Percentiles rank a stretch among this genome's conserved stretches.
These are phyloP conservation scores for Trichothecium roseum DNA, from an alignment of 2,329 filamentous ascomycete species.

Conservation along the genomic window DNA sequence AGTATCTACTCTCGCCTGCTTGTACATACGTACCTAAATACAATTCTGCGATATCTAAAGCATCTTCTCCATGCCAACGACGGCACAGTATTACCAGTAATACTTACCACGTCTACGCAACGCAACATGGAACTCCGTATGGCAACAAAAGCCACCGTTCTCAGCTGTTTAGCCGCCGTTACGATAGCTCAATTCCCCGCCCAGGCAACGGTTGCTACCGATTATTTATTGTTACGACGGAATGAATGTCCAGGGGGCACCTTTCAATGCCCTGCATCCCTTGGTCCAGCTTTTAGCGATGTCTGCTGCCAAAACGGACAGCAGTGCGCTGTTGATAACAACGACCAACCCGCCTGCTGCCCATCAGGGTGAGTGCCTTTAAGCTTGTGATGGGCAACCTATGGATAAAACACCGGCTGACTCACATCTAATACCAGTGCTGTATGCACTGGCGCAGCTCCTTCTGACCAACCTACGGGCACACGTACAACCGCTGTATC, in stretches of 20 bases:
- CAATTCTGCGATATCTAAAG: no score
- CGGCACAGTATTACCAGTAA: no score
- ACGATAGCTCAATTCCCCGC: neutral
- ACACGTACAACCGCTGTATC: conserved; percentile 29
- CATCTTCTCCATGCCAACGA: no score
- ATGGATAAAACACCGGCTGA: neutral
- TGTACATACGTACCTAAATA: no score
- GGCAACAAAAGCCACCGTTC: neutral
- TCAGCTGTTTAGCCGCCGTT: neutral
- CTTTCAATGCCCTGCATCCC: conserved; percentile 36
- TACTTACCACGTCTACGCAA: no score
- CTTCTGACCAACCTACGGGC: conserved; percentile 18
- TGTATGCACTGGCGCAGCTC: conserved; percentile 46
- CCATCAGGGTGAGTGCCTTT: conserved; percentile 32
- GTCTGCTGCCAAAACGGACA: conserved; percentile 43
- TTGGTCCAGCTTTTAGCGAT: conserved; percentile 34
- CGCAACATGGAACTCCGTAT: no score
- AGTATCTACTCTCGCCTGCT: no score
- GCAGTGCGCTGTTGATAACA: conserved; percentile 36
- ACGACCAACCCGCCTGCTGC: conserved; percentile 42
- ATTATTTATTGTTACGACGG: conserved; percentile 9
- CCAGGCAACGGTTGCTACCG: neutral
- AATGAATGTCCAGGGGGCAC: conserved; percentile 37
- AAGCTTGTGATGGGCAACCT: neutral
- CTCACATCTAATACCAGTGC: conserved; percentile 22